Percentiles rank a stretch among this genome's conserved stretches.
These are phyloP conservation scores for Aaosphaeria pasadenensis DNA, from an alignment of 2,329 filamentous ascomycete genomes.

Conservation along the genomic window DNA sequence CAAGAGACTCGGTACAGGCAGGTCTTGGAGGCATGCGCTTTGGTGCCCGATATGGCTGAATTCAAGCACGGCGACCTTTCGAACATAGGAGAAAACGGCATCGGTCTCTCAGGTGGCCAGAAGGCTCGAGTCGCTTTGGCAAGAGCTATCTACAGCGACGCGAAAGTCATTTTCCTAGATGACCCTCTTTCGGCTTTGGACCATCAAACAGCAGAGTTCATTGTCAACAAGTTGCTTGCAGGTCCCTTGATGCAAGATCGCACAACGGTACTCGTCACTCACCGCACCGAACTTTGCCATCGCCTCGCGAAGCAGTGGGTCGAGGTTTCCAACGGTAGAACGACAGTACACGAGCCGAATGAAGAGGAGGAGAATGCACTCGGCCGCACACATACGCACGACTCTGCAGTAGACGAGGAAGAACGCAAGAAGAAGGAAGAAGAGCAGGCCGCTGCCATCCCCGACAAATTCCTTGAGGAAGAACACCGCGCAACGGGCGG, in stretches of 20 bases:
- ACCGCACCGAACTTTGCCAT: conserved; percentile 68
- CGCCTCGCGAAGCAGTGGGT: conserved; percentile 72
- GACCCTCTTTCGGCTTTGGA: conserved; percentile 61
- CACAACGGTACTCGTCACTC: conserved; percentile 60
- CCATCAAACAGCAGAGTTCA: conserved; percentile 62
- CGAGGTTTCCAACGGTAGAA: conserved; percentile 62
- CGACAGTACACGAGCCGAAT: conserved; percentile 40
- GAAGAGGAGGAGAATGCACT: conserved; percentile 47
- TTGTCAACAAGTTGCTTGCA: conserved; percentile 56
- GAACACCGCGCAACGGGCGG: conserved; percentile 72
- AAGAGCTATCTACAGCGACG: conserved; percentile 57
- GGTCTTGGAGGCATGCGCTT: conserved; percentile 63
- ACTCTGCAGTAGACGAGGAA: conserved; percentile 29
- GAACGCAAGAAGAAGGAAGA: conserved; percentile 33
- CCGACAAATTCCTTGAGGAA: conserved; percentile 76
- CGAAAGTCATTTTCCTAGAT: conserved; percentile 55
- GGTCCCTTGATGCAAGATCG: conserved; percentile 55
- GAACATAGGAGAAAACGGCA: conserved; percentile 60
- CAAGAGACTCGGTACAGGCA: conserved; percentile 67
- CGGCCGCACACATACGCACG: conserved; percentile 37
- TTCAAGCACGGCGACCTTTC: conserved; percentile 65
- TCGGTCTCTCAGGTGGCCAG: conserved; percentile 60
- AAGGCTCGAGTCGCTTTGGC: conserved; percentile 61
- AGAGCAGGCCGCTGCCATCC: conserved; percentile 51
- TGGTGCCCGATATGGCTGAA: conserved; percentile 59